Base-by-base conservation (phyloP, 441 rosid genomes). In the Corymbia calophylla region DNA sequence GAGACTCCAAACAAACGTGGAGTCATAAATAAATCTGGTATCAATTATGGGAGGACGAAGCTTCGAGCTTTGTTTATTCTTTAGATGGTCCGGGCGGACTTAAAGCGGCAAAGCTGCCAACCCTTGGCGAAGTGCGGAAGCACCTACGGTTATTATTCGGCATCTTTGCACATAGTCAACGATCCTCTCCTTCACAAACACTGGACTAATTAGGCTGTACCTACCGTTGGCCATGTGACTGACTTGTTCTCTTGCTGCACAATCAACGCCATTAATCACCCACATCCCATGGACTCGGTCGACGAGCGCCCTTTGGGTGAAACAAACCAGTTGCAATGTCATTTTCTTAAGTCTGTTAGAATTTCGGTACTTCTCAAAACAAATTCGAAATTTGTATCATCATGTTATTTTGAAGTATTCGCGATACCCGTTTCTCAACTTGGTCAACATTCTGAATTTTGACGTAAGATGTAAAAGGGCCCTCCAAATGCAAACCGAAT, bases 381-480 rank as follows among this genome's bases (percentile, higher is more conserved):
- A 0, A 23, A 1, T 3, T 1, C 0, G 8, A 2, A 39, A 39
- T 44, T 3, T 12, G 5, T 23, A 23, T 39, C 0, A 1, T 73
- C 1, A 6, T 7, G 1, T 23, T n/a, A 44, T 12, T 77, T 77
- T 3, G 3, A 77, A 73, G 0, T 1, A 3, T 21, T 0, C 1
- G 2, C 1, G 17, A 73, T 6, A 3, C 3, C 2, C 0, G 0
- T 39, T 73, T 73, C 17, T 39, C 2, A 2, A 39, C 1, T 21
- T 9, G 27, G 9, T 11, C 48, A 19, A 9, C 13, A 32, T 32
- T 8, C 18, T 32, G 2, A 66, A n/a, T 66, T 64, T 16, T 17
- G 27, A 8, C 27, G 15, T 35, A 6, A 5, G 25, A 35, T 35
- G 1, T 5, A 39, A 1, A 39, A 35, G 6, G 29, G 27, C 49